Conservation (phyloP, 192 early-diverging fungal genomes). For the Spinellus fusiger region DNA sequence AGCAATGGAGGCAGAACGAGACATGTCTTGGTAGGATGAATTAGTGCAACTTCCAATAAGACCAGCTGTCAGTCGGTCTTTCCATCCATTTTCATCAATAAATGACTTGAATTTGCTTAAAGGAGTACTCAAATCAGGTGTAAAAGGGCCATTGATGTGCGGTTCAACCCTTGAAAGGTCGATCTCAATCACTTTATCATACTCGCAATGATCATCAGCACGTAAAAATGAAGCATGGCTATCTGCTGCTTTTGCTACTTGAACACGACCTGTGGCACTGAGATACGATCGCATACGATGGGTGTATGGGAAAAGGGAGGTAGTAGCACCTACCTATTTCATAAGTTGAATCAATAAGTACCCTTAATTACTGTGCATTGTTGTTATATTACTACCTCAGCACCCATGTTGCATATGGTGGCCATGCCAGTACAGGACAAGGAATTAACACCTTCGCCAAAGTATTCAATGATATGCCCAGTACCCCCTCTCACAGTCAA, state of each 20-base stretch:
- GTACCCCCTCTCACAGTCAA: conserved; percentile 87
- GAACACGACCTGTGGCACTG: conserved; percentile 69
- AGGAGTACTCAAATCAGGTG: conserved; percentile 92
- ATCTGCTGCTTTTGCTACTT: conserved; percentile 71
- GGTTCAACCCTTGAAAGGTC: conserved; percentile 88
- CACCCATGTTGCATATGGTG: conserved; percentile 99
- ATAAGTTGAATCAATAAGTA: background rate
- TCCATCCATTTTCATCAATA: conserved; percentile 81
- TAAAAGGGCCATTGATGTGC: conserved; percentile 98
- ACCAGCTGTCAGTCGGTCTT: conserved; percentile 76
- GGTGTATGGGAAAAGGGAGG: conserved; percentile 93
- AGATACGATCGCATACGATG: conserved; percentile 84
- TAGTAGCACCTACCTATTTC: conserved; percentile 83
- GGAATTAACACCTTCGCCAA: conserved; percentile 84
- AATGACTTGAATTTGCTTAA: conserved; percentile 78
- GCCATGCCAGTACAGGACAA: conserved; percentile 99
- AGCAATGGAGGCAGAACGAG: conserved; percentile 81
- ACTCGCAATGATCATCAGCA: conserved; percentile 68
- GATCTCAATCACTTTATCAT: conserved; percentile 94
- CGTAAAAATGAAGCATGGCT: conserved; percentile 54
- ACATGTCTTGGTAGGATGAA: conserved; percentile 96
- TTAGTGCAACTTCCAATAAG: conserved; percentile 98
- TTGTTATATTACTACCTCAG: conserved; percentile 49
- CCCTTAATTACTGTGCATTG: too few species aligned
- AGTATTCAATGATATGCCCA: conserved; percentile 96